Evolutionary conservation across 371 early-diverging fungal genomes (phyloP).

Genomic region (Actinomucor elegans): DNA sequence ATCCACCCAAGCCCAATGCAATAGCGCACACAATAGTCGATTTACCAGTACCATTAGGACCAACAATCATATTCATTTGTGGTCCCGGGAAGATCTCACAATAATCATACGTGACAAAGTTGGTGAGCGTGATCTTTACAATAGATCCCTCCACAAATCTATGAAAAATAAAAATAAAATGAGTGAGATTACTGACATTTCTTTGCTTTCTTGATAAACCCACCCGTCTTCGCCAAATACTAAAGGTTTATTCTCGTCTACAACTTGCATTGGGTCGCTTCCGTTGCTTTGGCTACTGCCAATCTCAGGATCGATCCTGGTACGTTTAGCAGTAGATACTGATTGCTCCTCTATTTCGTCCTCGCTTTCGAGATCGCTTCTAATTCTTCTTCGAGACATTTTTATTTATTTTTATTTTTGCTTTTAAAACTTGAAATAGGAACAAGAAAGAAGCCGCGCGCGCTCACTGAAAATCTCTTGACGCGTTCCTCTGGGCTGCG

Average conservation of each 20-base stretch:
- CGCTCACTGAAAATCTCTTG: no score
- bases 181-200: no score
- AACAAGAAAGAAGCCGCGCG: no score
- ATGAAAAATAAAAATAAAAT: no score
- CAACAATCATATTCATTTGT: constrained; percentile 96
- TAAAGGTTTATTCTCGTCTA: neutral
- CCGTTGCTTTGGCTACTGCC: neutral
- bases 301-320: neutral
- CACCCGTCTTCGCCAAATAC: neutral
- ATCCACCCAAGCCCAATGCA: constrained; percentile 93
- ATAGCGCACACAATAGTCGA: constrained; percentile 97
- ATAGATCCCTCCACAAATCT: constrained; percentile 77
- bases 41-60: constrained; percentile 99
- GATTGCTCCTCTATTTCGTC: neutral
- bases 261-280: neutral
- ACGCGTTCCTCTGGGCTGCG: no score
- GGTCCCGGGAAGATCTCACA: constrained; percentile 89
- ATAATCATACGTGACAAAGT: constrained; percentile 92
- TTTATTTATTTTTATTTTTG: no score
- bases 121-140: constrained; percentile 72
- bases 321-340: neutral
- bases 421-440: no score
- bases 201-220: neutral
- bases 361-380: neutral
- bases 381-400: neutral